Evolutionary conservation across 805 yeast species (phyloP).

Genomic region (Dipodascus albidus): DNA sequence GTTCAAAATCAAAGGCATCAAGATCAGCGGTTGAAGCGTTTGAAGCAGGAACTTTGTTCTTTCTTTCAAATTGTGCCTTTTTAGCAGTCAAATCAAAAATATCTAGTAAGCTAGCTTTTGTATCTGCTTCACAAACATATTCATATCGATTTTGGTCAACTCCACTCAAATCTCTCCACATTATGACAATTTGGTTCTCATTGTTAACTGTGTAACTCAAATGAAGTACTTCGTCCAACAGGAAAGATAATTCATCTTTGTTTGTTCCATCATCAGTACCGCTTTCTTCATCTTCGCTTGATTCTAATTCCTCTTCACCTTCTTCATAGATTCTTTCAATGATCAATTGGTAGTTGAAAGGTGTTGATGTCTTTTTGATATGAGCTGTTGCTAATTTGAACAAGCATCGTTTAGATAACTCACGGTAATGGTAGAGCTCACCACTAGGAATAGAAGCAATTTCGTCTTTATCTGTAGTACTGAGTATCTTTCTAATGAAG

Average conservation of each 20-base stretch:
- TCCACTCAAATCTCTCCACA: constrained; percentile 77
- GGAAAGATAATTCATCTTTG: constrained; percentile 61
- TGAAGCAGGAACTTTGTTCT: constrained; percentile 40
- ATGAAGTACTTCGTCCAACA: constrained; percentile 48
- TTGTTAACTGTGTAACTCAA: constrained; percentile 40
- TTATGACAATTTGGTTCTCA: constrained; percentile 46
- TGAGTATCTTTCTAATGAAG: constrained; percentile 16
- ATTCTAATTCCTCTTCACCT: constrained; percentile 41
- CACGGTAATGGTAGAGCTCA: constrained; percentile 58
- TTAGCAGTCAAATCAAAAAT: constrained; percentile 51
- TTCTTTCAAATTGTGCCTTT: constrained; percentile 66
- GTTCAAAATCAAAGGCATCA: constrained; percentile 42
- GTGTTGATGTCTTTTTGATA: constrained; percentile 55
- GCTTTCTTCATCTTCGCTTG: constrained; percentile 16
- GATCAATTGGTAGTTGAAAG: constrained; percentile 58
- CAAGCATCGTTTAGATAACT: constrained; percentile 58
- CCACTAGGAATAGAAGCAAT: constrained; percentile 71
- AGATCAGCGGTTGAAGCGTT: constrained; percentile 38
- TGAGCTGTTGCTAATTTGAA: constrained; percentile 71
- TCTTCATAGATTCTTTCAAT: constrained; percentile 61
- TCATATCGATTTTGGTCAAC: constrained; percentile 79
- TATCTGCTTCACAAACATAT: constrained; percentile 55
- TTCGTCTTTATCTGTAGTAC: constrained; percentile 30
- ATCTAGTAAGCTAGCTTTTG: constrained; percentile 36
- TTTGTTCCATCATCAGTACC: background rate